phyloP scores from a whole-genome alignment of 2,329 filamentous ascomycete genomes.

The Tolypocladium guangdongense region DNA sequence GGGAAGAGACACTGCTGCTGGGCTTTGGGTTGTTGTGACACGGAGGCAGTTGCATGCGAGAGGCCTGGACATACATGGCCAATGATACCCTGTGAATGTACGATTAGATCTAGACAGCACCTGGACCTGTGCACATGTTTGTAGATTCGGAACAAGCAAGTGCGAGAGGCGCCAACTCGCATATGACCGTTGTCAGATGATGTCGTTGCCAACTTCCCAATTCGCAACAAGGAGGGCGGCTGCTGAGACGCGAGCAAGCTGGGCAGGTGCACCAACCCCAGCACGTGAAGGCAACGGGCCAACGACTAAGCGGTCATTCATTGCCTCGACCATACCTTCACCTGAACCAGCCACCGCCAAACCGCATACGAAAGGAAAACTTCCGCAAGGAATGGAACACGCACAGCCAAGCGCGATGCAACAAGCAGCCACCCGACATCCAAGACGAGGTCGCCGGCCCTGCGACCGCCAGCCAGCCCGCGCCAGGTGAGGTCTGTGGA shows the following conservation, averaged over 20 bases:
- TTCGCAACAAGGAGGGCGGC: not conserved
- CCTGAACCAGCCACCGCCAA: not conserved
- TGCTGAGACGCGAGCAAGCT: not conserved
- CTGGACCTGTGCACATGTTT: not conserved
- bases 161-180: not conserved
- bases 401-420: not conserved
- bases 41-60: not conserved
- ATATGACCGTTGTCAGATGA: not conserved
- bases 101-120: not conserved
- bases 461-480: not conserved
- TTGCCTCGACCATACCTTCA: not conserved
- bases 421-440: not conserved
- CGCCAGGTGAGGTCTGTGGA: slow-evolving; percentile 8
- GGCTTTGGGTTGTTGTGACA: not conserved
- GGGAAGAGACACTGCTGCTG: not conserved
- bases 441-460: not conserved
- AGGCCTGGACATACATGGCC: not conserved
- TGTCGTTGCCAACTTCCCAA: not conserved
- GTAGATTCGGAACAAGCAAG: not conserved
- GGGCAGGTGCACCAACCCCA: not conserved
- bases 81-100: not conserved
- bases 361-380: too few relatives aligned
- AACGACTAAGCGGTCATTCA: too few relatives aligned
- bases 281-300: not conserved
- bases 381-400: too few relatives aligned